Evolutionary conservation across 306 rosid species (phyloP), one percentile per base, ranked within the genome.

Genomic region (Vigna hirtella): DNA sequence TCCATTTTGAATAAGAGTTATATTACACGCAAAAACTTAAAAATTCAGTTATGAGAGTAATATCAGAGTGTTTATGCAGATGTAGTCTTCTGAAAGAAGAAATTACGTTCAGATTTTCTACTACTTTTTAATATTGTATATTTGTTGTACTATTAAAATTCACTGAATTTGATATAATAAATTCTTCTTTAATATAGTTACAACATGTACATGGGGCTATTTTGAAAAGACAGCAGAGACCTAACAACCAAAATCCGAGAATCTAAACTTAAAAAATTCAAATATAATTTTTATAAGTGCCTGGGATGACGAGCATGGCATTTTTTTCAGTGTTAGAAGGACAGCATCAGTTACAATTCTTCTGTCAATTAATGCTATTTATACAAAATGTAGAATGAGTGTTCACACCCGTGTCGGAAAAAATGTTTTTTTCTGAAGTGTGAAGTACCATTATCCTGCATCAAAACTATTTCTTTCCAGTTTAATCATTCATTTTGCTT

Each of bases 391-490:
- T 5, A 66, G 10, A 66, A 17, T 11, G 0, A 30, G 15, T n/a
- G 48, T 34, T 62, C 24, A 32, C 14, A 62, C 32, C 45, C 13
- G 45, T 15, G 67, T 16, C 68, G 86, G 7, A n/a, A 48, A 53
- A 15, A 38, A 26, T 26, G 28, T 26, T 26, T 26, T 26, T 26
- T 2, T 26, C 3, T 24, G 28, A 26, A 26, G 28, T 26, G 3
- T 26, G 28, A 0, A 26, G 28, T 26, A 26, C 28, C 67, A 32
- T 8, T 16, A n/a, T 63, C 16, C 28, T 24, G 28, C 28, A 24
- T 24, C 28, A 24, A 24, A 24, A 24, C 28, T 24, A 24, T 24
- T 24, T 24, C 28, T 24, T 24, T 24, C 2, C 28, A 2, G 28
- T 24, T 24, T 24, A 24, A 24, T 2, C 28, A 24, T 24, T 24